A percentile compares a stretch with the other conserved stretches of the same genome.
Evolutionary conservation across 2,329 filamentous ascomycete genomes (phyloP).

Genomic region (Calonectria hawksworthii): DNA sequence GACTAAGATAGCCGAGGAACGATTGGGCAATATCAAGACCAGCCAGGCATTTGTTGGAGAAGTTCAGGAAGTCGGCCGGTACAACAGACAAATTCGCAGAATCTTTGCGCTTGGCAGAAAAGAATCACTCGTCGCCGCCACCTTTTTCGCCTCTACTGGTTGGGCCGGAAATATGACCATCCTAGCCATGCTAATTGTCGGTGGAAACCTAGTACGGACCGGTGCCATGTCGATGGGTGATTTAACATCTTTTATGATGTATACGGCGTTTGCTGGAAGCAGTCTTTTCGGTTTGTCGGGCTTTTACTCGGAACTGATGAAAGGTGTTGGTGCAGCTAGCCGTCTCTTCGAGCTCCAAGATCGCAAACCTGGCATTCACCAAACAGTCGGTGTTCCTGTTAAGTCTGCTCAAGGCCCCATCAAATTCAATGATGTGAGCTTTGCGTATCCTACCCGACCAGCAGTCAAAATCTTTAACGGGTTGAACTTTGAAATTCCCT

Average conservation of each 20-base stretch:
- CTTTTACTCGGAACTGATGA: conserved; percentile 99
- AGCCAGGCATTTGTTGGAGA: conserved; percentile 97
- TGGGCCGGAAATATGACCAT: conserved; percentile 98
- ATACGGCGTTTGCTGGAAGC: conserved; percentile 87
- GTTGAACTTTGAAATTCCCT: conserved; percentile 90
- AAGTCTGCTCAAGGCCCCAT: conserved; percentile 90
- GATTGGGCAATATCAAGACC: conserved; percentile 96
- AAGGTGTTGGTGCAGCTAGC: conserved; percentile 96
- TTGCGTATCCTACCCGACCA: conserved; percentile 94
- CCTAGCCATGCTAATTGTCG: conserved; percentile 88
- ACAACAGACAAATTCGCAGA: conserved; percentile 91
- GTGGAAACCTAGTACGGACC: conserved; percentile 88
- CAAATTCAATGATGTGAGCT: conserved; percentile 86
- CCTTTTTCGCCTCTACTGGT: conserved; percentile 89
- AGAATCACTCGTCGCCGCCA: conserved; percentile 90
- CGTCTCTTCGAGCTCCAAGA: conserved; percentile 97
- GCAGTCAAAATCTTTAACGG: conserved; percentile 93
- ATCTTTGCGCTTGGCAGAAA: conserved; percentile 91
- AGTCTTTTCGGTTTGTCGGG: conserved; percentile 94
- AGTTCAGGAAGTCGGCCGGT: conserved; percentile 88
- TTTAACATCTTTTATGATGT: conserved; percentile 97
- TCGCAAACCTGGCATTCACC: conserved; percentile 85
- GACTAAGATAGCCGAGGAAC: conserved; percentile 97
- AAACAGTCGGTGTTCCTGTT: conserved; percentile 85
- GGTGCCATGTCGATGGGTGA: conserved; percentile 93